Conservation (phyloP, 2,329 filamentous ascomycete genomes). For the Esteya vermicola region DNA sequence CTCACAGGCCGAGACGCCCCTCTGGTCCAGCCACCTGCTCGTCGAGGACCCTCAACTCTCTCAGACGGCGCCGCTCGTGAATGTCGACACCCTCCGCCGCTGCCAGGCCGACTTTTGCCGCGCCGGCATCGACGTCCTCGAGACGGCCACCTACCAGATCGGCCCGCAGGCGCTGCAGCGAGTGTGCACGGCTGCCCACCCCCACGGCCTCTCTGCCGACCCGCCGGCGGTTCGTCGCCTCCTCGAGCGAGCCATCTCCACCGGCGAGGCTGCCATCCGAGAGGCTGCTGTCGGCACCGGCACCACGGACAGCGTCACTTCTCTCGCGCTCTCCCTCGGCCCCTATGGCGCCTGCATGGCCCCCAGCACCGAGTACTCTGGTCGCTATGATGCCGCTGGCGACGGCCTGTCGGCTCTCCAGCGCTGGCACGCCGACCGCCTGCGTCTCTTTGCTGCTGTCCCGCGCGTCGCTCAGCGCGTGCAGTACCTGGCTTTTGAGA, state of each 20-base stretch:
- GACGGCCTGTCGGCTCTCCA: conserved; percentile 27
- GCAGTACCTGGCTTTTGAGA: conserved; percentile 49
- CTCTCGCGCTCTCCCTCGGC: conserved; percentile 45
- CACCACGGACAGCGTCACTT: conserved; percentile 3
- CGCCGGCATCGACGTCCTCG: conserved; percentile 46
- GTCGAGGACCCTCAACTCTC: conserved; percentile 24
- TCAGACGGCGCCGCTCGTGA: too few relatives aligned
- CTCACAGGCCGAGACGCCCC: conserved; percentile 33
- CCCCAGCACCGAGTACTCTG: conserved; percentile 52
- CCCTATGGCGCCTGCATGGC: conserved; percentile 55
- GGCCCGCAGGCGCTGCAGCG: too few relatives aligned
- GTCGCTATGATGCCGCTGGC: conserved; percentile 39
- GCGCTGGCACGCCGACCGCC: conserved; percentile 41
- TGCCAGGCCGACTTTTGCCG: conserved; percentile 42
- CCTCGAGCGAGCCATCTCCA: conserved; percentile 27
- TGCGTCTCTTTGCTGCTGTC: conserved; percentile 33
- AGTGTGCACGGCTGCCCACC: conserved; percentile 18
- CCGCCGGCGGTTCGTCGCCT: conserved; percentile 22
- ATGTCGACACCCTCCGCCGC: conserved; percentile 29
- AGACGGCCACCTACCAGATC: conserved; percentile 57
- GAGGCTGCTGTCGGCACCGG: not conserved
- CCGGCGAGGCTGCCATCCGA: conserved; percentile 22
- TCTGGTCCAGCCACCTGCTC: conserved; percentile 58
- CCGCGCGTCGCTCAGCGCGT: conserved; percentile 25
- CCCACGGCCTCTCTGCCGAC: conserved; percentile 27